Evolutionary conservation across 2,329 filamentous ascomycete genomes (phyloP), one percentile per base, ranked within the genome.

Genomic region (Beauveria caledonica): DNA sequence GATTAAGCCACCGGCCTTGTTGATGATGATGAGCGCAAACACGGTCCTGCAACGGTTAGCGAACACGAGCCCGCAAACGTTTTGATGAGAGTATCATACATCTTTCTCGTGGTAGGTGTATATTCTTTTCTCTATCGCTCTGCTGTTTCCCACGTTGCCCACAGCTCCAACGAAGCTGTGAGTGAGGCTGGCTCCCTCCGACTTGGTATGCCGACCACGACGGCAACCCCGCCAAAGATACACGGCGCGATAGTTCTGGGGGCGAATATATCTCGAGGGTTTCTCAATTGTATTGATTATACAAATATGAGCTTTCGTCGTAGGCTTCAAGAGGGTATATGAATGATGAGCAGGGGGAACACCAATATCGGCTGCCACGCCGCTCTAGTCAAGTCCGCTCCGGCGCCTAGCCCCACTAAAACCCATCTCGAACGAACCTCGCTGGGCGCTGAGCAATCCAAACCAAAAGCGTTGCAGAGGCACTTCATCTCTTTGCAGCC

Each of bases 1-100:
- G 75, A 99, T 87, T 58, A 99, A 83, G 68, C 94, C 94, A 63
- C 92, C 94, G 65, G 94, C 92, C 82, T 99, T 99, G 81, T 97
- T 97, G 80, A 99, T 96, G 73, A 99, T 88, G 73, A 97, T 92
- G 71, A 99, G 87, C 62, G 92, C 87, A 75, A 95, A 94, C 73
- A 99, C 89, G 66, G 92, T 90, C 94, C 92, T 97, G 67, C 58
- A 53, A 36, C 33, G 46, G 57, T 56, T 33, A 60, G 54, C 19
- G n/a, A 39, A n/a, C 7, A 49, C 42, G 10, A 57, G 21, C 19
- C 1, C 25, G 8, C 39, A 3, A 13, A 11, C 2, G 4, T 8
- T 17, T 4, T 33, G 1, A 3, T 1, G 8, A 33, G 36, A 42
- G 3, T 25, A n/a, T 27, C 57, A 19, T 46, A 53, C 57, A 59